Evolutionary conservation across 306 rosid species (phyloP).

Genomic region (Glycine latifolia): DNA sequence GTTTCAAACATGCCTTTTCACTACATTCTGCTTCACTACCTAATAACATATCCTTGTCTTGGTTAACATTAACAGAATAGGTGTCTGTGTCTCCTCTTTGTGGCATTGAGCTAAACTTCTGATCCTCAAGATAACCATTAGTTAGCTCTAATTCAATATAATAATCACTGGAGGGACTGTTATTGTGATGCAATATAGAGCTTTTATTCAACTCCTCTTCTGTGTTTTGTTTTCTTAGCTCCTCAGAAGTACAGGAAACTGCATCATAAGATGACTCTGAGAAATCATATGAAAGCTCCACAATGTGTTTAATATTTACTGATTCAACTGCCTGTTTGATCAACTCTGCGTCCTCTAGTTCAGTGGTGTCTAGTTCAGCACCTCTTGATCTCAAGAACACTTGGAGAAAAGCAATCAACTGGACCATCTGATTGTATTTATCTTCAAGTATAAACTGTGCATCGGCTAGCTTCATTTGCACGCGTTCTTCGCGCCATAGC

Average conservation of each 20-base stretch:
- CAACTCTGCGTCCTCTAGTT: neutral
- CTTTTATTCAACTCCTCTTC: neutral
- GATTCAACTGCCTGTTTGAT: slow-evolving; percentile 14
- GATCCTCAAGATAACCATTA: neutral
- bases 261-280: neutral
- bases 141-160: neutral
- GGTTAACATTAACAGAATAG: neutral
- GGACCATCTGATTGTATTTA: slow-evolving; percentile 17
- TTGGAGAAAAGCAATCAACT: slow-evolving; percentile 21
- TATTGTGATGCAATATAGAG: neutral
- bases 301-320: slow-evolving; percentile 3
- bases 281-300: slow-evolving; percentile 26
- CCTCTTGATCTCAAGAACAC: slow-evolving; percentile 3
- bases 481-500: slow-evolving; percentile 25
- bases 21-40: neutral
- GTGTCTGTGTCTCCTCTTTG: slow-evolving; percentile 8
- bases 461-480: slow-evolving; percentile 20
- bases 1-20: slow-evolving; percentile 3
- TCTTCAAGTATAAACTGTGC: slow-evolving; percentile 20
- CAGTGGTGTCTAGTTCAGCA: neutral
- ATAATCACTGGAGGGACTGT: neutral
- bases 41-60: neutral
- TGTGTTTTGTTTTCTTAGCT: neutral
- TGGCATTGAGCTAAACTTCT: neutral
- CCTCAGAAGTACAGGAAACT: neutral